Evolutionary conservation across 495 filamentous ascomycete genomes (phyloP).

Genomic region (Hamigera avellanea): DNA sequence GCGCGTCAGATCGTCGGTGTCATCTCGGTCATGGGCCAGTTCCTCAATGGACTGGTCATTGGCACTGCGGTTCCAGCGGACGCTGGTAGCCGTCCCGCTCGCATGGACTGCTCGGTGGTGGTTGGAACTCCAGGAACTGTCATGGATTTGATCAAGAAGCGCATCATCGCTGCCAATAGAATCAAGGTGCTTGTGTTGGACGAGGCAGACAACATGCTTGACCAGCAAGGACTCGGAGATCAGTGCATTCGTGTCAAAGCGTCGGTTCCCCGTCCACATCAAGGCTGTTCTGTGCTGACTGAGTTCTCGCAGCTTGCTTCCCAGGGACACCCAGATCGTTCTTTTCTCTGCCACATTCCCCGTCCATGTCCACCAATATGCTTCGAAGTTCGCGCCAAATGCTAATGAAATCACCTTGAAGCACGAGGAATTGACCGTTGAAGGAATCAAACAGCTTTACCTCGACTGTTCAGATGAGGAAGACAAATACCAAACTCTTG

Average conservation of each 20-base stretch:
- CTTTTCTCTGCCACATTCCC: conserved; percentile 98
- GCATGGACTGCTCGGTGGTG: conserved; percentile 60
- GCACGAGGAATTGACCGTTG: conserved; percentile 85
- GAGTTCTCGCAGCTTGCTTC: conserved; percentile 46
- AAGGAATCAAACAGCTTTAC: conserved; percentile 93
- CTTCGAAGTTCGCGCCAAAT: conserved; percentile 64
- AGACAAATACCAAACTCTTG: conserved; percentile 77
- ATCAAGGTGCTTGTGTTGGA: conserved; percentile 77
- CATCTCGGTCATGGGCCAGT: conserved; percentile 67
- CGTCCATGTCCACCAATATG: conserved; percentile 67
- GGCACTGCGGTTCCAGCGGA: conserved; percentile 73
- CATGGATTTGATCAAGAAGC: conserved; percentile 67
- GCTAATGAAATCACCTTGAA: conserved; percentile 82
- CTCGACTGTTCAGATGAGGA: conserved; percentile 75
- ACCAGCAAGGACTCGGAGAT: conserved; percentile 87
- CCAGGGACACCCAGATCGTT: conserved; percentile 63
- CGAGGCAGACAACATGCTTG: conserved; percentile 94
- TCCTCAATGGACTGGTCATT: conserved; percentile 57
- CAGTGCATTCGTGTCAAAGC: conserved; percentile 82
- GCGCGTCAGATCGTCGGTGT: conserved; percentile 90
- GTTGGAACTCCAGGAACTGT: conserved; percentile 94
- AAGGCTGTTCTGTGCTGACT: neutral
- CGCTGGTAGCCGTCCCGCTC: conserved; percentile 43
- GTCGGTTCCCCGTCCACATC: conserved; percentile 36
- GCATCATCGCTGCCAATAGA: conserved; percentile 49